Conservation (phyloP, 768 basidiomycete genomes). For the Mycena alexandri region DNA sequence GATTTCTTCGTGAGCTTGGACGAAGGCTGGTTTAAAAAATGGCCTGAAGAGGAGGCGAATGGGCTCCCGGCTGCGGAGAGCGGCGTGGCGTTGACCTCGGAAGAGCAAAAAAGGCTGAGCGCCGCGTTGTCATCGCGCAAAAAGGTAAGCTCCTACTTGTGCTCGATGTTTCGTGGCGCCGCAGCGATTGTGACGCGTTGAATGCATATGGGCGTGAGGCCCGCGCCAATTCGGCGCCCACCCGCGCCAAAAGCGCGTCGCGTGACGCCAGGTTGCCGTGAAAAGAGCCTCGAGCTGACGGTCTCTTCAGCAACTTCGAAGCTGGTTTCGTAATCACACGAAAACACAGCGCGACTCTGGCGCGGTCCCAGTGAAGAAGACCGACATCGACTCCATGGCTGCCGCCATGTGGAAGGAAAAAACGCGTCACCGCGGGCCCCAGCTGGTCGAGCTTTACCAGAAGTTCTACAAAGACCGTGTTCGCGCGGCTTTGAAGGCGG, state of each 20-base stretch:
- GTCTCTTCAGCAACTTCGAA: constrained; percentile 10
- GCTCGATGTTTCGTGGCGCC: not conserved
- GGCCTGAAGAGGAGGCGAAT: not conserved
- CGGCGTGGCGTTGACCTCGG: not conserved
- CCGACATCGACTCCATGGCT: not conserved
- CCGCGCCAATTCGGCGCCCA: too few species aligned
- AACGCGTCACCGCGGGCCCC: constrained; percentile 5
- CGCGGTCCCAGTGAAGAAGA: not conserved
- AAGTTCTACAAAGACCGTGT: not conserved
- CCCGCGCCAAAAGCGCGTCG: too few species aligned
- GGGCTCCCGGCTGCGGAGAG: not conserved
- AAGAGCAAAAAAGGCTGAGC: not conserved
- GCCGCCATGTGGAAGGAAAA: not conserved
- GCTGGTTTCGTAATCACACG: constrained; percentile 14
- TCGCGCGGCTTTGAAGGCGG: not conserved
- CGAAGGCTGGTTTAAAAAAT: not conserved
- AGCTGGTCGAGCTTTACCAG: too few species aligned
- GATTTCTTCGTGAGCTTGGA: constrained; percentile 7
- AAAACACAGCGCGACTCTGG: too few species aligned
- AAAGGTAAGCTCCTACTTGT: not conserved
- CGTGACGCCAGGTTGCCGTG: too few species aligned
- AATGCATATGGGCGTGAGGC: too few species aligned
- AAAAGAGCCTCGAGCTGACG: too few species aligned
- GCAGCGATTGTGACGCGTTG: not conserved
- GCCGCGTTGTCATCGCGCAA: not conserved